phyloP scores from a whole-genome alignment of 2,329 filamentous ascomycete species.

The Talaromyces atroroseus region DNA sequence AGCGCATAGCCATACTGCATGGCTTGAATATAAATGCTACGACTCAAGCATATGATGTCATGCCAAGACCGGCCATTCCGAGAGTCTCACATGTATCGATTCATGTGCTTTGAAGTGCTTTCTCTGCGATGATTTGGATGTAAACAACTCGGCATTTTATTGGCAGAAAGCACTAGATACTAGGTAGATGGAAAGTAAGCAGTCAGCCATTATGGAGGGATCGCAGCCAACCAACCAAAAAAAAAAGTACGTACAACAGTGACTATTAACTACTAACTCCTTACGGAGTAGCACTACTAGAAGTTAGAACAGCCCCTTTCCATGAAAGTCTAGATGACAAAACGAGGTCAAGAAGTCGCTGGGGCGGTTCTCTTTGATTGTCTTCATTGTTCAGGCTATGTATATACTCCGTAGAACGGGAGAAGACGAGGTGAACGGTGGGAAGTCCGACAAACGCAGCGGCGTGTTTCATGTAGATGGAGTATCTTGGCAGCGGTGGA shows the following conservation, averaged over 20 bases:
- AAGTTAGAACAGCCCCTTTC: no score
- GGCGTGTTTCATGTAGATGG: slow-evolving; percentile 6
- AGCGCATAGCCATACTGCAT: no score
- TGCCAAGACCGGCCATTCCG: slow-evolving; percentile 2
- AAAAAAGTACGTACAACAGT: not conserved
- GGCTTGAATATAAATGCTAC: no score
- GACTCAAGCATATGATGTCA: slow-evolving; percentile 4
- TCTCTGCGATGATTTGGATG: no score
- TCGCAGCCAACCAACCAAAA: not conserved
- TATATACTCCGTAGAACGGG: no score
- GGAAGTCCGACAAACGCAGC: not conserved
- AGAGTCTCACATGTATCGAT: not conserved
- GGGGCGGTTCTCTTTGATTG: not conserved
- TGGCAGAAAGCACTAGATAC: no score
- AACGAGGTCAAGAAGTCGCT: not conserved
- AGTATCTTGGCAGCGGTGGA: not conserved
- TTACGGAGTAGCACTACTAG: no score
- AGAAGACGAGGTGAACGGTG: not conserved
- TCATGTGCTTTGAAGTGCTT: no score
- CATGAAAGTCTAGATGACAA: no score
- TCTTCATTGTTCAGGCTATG: no score
- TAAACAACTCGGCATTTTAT: no score
- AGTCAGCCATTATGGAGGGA: not conserved
- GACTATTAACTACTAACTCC: not conserved
- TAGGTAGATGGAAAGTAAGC: no score